phyloP scores from a whole-genome alignment of 257 asterid species.

The Anisodus acutangulus region DNA sequence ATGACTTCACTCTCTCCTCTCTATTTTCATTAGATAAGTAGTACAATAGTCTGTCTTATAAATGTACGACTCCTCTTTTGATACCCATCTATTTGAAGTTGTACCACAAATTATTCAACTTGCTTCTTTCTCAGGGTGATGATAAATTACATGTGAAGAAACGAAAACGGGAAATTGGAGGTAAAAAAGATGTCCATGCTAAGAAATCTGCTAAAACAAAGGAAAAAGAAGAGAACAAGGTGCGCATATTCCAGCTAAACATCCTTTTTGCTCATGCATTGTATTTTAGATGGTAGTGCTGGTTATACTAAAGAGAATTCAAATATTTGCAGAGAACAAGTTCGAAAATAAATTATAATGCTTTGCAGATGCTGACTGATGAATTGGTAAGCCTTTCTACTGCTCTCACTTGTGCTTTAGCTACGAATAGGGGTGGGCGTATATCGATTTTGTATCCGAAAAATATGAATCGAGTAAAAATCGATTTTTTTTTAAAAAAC shows the following conservation, averaged over 20 bases:
- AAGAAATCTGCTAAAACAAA: slow-evolving; percentile 46
- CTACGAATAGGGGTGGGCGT: background rate
- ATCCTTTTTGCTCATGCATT: slow-evolving; percentile 1
- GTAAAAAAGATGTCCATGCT: slow-evolving; percentile 39
- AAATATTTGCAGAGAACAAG: slow-evolving; percentile 48
- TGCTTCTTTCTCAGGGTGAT: slow-evolving; percentile 18
- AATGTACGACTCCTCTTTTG: background rate
- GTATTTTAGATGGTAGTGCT: slow-evolving; percentile 28
- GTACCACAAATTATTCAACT: background rate
- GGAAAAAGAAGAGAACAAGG: slow-evolving; percentile 43
- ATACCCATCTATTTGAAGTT: background rate
- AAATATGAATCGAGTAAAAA: too few species aligned
- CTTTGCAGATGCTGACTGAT: slow-evolving; percentile 43
- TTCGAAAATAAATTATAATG: slow-evolving; percentile 58
- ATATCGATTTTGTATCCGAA: too few species aligned
- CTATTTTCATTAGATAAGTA: slow-evolving; percentile 10
- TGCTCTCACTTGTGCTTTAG: slow-evolving; percentile 15
- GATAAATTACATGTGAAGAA: slow-evolving; percentile 51
- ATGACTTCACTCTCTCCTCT: background rate
- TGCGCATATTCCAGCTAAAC: slow-evolving; percentile 10
- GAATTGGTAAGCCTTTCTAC: slow-evolving; percentile 46
- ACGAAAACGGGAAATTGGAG: slow-evolving; percentile 43
- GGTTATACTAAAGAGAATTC: slow-evolving; percentile 14
- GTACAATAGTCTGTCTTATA: background rate
- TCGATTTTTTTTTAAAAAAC: too few species aligned